Evolutionary conservation across 2,329 filamentous ascomycete genomes (phyloP).

Genomic region (Aspergillus fumigatiaffinis): DNA sequence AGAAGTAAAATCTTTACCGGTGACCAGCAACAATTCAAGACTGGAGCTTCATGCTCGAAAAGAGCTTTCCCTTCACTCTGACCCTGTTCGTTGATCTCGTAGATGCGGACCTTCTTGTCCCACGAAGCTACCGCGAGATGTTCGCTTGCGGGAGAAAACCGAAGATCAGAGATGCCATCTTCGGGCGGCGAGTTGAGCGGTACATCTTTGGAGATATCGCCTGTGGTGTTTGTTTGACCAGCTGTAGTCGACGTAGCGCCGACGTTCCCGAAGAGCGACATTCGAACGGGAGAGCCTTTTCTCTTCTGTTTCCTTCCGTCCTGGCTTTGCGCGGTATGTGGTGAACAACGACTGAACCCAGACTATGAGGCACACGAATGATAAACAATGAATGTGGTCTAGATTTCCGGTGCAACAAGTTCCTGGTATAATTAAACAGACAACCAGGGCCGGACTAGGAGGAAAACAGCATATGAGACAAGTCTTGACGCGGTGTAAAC

Average conservation of each 20-base stretch:
- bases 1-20: conserved; percentile 56
- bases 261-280: conserved; percentile 52
- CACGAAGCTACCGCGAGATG: conserved; percentile 88
- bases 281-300: conserved; percentile 21
- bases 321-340: background rate
- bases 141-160: conserved; percentile 73
- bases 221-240: conserved; percentile 65
- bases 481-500: background rate
- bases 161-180: conserved; percentile 83
- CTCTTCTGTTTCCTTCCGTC: conserved; percentile 3
- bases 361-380: background rate
- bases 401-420: background rate
- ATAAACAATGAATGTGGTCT: background rate
- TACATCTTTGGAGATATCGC: conserved; percentile 88
- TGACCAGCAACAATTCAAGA: conserved; percentile 81
- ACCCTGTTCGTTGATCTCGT: conserved; percentile 77
- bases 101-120: conserved; percentile 98
- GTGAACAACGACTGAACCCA: background rate
- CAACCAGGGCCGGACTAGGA: background rate
- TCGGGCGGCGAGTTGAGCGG: conserved; percentile 72
- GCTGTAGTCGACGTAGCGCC: conserved; percentile 49
- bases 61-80: conserved; percentile 79
- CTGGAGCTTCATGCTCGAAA: conserved; percentile 81
- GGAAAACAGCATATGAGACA: background rate
- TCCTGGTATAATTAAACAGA: background rate